Evolutionary conservation across 192 early-diverging fungal species (phyloP), one percentile per base, ranked within the genome.

Genomic region (Umbelopsis ramanniana): DNA sequence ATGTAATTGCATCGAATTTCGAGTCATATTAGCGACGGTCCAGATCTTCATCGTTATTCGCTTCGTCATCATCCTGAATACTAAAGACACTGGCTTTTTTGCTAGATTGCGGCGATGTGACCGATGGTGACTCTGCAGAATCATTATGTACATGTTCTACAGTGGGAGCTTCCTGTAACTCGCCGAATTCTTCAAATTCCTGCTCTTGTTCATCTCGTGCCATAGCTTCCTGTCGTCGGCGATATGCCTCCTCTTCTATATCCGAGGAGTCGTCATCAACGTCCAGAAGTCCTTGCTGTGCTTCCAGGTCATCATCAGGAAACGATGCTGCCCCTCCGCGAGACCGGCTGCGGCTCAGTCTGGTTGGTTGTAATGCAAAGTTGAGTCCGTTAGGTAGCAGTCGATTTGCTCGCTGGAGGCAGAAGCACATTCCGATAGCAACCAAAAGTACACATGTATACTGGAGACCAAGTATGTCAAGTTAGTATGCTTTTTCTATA

Each of bases 351-450:
- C 57, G 57, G 14, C 29, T 12, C 17, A 63, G 14, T 15, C 15
- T 14, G 12, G 57, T 63, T 11, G 57, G 57, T 37, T 63, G 57
- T 37, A 63, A n/a, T 17, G 57, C 57, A 63, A 63, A 63, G 26
- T 14, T 63, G 3, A 63, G 19, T 19, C 57, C 57, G 57, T 63
- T 63, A 11, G 57, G 57, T 3, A 63, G 33, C 29, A 63, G 4
- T 19, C 57, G 24, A 37, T 63, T 63, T 63, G 57, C 57, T 2
- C 57, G 57, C 12, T 63, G 57, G 2, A 63, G 57, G 33, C 57
- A 63, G n/a, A 63, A 63, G 33, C 57, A 63, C 57, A 63, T 63
- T 35, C 57, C 57, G 7, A 63, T 33, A 6, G 29, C 57, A 14
- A 63, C 57, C 57, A 63, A n/a, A 12, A 63, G 3, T 35, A 63